A percentile compares a stretch with the other conserved stretches of the same genome.
phyloP scores from a whole-genome alignment of 2,329 filamentous ascomycete genomes.

The Trichoderma endophyticum region DNA sequence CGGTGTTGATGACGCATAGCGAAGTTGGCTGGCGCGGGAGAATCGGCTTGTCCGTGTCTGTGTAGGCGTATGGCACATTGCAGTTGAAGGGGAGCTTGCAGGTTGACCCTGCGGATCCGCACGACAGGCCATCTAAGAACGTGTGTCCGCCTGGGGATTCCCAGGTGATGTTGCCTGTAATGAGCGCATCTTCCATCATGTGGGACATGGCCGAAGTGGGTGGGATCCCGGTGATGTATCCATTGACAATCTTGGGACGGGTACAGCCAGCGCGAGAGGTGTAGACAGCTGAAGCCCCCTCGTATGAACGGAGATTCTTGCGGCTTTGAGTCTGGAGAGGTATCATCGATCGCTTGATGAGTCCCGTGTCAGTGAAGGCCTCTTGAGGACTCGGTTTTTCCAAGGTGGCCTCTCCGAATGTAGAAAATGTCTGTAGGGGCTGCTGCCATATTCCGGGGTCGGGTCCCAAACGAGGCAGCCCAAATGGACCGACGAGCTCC shows the following conservation, averaged over 20 bases:
- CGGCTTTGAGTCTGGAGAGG: not conserved
- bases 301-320: not conserved
- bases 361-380: not conserved
- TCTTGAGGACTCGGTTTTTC: not conserved
- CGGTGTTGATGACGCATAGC: not conserved
- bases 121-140: not conserved
- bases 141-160: not conserved
- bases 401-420: not conserved
- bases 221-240: not conserved
- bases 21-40: not conserved
- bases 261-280: not conserved
- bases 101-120: not conserved
- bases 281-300: not conserved
- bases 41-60: not conserved
- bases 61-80: not conserved
- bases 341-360: not conserved
- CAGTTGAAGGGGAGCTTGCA: not conserved
- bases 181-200: not conserved
- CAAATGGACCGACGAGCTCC: not conserved
- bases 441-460: not conserved
- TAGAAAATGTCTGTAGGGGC: not conserved
- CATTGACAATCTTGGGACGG: not conserved
- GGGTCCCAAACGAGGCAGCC: not conserved
- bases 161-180: not conserved
- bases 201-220: not conserved